Percentiles rank a stretch among this genome's conserved stretches.
Evolutionary conservation across 768 basidiomycete species (phyloP).

Genomic region (Coprinopsis sp.): DNA sequence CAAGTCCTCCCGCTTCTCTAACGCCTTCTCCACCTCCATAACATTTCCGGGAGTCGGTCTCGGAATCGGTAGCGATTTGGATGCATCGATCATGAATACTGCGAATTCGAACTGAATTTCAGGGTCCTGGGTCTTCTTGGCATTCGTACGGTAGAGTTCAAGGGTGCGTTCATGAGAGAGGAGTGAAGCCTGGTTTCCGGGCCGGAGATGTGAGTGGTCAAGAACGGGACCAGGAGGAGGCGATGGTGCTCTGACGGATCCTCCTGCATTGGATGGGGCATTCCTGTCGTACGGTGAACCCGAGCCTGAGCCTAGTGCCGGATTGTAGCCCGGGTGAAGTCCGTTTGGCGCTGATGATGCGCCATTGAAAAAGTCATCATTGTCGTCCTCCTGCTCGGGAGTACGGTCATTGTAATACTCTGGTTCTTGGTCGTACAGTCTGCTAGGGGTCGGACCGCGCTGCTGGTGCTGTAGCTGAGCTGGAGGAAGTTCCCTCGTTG

Average conservation of each 20-base stretch:
- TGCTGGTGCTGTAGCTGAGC: constrained; percentile 21
- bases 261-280: constrained; percentile 41
- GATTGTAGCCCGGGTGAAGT: constrained; percentile 28
- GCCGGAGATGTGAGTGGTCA: constrained; percentile 89
- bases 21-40: constrained; percentile 74
- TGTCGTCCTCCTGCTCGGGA: constrained; percentile 43
- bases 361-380: constrained; percentile 45
- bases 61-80: constrained; percentile 83
- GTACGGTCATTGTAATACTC: constrained; percentile 37
- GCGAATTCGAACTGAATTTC: constrained; percentile 98
- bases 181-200: constrained; percentile 88
- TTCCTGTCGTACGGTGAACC: constrained; percentile 24
- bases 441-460: constrained; percentile 17
- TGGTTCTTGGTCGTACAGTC: constrained; percentile 32
- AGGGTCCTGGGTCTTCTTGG: constrained; percentile 97
- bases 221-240: constrained; percentile 67
- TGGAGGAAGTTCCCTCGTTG: constrained; percentile 11
- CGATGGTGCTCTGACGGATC: constrained; percentile 63
- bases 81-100: constrained; percentile 97
- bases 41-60: constrained; percentile 65
- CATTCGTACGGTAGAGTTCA: constrained; percentile 95
- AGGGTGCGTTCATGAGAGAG: constrained; percentile 95
- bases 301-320: constrained; percentile 22
- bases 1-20: constrained; percentile 83
- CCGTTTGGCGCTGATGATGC: constrained; percentile 25